Evolutionary conservation across 805 yeast species (phyloP).

Genomic region (Teunomyces gatunensis): DNA sequence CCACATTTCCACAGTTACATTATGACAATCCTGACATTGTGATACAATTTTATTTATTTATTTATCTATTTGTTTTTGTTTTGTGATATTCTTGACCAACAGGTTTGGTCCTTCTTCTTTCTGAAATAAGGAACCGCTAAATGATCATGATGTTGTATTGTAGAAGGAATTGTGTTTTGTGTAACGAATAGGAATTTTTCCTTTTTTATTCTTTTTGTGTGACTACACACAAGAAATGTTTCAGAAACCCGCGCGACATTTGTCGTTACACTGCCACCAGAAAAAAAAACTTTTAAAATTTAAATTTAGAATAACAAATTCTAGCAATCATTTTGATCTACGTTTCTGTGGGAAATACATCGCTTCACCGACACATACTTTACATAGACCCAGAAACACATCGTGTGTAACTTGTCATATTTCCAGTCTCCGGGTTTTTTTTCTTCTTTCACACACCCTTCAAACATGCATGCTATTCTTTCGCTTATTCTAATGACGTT

Average conservation of each 20-base stretch:
- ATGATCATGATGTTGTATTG: background rate
- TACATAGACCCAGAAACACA: background rate
- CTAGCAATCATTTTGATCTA: background rate
- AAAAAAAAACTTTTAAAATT: background rate
- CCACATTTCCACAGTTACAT: no score
- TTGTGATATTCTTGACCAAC: no score
- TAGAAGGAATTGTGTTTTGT: background rate
- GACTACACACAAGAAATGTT: background rate
- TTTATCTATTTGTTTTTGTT: no score
- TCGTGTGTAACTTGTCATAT: background rate
- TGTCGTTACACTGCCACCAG: background rate
- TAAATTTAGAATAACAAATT: background rate
- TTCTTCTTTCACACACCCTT: background rate
- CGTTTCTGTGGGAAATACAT: background rate
- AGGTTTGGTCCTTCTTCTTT: background rate
- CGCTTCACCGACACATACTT: no score
- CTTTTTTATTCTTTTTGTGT: background rate
- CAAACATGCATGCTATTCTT: conserved; percentile 1
- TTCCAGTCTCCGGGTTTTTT: background rate
- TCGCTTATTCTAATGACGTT: conserved; percentile 3
- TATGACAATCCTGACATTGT: no score
- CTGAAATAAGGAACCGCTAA: background rate
- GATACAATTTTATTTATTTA: no score
- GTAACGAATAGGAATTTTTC: background rate
- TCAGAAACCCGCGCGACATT: background rate